Conservation (phyloP, 257 asterid species). For the Oldenlandia corymbosa region DNA sequence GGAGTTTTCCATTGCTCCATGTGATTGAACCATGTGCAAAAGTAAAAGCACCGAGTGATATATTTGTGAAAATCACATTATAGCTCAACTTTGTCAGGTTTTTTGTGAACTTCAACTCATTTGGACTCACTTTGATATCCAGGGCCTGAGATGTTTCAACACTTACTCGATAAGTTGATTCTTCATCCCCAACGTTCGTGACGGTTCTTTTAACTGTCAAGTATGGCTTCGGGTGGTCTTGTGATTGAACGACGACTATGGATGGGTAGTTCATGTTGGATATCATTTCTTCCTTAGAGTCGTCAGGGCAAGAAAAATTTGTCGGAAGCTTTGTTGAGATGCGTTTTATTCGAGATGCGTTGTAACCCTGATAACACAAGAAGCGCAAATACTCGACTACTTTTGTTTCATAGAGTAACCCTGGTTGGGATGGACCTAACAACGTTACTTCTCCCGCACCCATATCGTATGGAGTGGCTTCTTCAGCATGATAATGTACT, state of each 20-base stretch:
- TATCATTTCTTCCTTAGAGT: constrained; percentile 35
- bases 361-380: constrained; percentile 62
- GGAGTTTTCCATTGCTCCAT: constrained; percentile 67
- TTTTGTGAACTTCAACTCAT: constrained; percentile 49
- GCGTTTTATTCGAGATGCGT: constrained; percentile 35
- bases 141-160: constrained; percentile 35
- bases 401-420: constrained; percentile 73
- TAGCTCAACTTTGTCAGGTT: constrained; percentile 40
- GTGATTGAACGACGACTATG: constrained; percentile 43
- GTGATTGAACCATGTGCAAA: constrained; percentile 83
- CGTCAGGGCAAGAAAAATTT: constrained; percentile 56
- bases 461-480: constrained; percentile 57
- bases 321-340: constrained; percentile 42
- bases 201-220: constrained; percentile 42
- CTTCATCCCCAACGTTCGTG: constrained; percentile 62
- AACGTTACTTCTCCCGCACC: constrained; percentile 77
- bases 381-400: constrained; percentile 41
- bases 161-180: constrained; percentile 37
- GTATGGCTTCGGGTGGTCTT: constrained; percentile 24
- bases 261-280: constrained; percentile 89
- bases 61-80: constrained; percentile 46
- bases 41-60: constrained; percentile 36
- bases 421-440: constrained; percentile 57
- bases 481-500: constrained; percentile 40
- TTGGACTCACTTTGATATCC: constrained; percentile 52